These are phyloP conservation scores for Stevia rebaudiana DNA, from an alignment of 140 eudicot species.

Conservation along the genomic window DNA sequence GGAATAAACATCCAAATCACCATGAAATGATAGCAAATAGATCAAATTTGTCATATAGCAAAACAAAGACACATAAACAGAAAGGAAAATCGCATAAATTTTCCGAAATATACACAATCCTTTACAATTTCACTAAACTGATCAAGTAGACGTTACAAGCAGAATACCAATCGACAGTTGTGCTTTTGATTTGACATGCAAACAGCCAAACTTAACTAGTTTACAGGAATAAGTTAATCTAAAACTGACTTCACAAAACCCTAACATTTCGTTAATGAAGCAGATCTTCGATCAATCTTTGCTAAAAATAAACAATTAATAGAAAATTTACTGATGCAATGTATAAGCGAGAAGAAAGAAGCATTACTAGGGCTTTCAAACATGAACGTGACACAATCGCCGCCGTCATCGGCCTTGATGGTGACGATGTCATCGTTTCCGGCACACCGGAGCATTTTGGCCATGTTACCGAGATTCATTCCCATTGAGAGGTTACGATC, in stretches of 20 bases:
- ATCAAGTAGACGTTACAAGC: constrained; percentile 1
- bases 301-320: no score
- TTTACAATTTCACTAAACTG: not conserved
- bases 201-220: not conserved
- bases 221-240: not conserved
- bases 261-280: not conserved
- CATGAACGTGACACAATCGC: constrained; percentile 59
- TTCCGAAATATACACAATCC: not conserved
- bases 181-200: not conserved
- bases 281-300: not conserved
- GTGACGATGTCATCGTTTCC: constrained; percentile 57
- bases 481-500: constrained; percentile 65
- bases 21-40: not conserved
- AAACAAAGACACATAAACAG: not conserved
- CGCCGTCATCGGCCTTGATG: constrained; percentile 60
- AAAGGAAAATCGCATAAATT: not conserved
- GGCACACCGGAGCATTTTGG: constrained; percentile 52
- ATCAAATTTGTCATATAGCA: not conserved
- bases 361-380: constrained; percentile 56
- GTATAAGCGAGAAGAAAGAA: not conserved
- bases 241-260: not conserved
- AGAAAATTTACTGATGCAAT: not conserved
- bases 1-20: not conserved
- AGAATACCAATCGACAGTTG: not conserved
- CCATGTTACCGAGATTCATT: constrained; percentile 54